Conservation (phyloP, 2,329 filamentous ascomycete genomes). For the Apiospora pterosperma region DNA sequence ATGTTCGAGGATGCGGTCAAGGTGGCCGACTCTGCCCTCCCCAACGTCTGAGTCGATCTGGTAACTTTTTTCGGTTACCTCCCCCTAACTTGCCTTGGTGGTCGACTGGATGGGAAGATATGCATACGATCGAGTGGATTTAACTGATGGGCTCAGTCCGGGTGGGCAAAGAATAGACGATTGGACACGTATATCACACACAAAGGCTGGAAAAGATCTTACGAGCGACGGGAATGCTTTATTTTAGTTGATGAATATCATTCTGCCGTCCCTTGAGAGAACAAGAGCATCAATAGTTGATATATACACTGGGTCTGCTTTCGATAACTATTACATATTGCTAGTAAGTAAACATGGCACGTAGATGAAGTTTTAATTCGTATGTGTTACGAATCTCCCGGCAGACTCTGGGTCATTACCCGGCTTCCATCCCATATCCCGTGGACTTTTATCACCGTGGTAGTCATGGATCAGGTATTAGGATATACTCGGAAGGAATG, state of each 20-base stretch:
- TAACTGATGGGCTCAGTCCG: no score
- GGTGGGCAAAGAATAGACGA: no score
- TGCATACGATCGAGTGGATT: no score
- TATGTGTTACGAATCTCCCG: not conserved
- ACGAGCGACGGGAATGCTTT: no score
- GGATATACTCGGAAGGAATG: not conserved
- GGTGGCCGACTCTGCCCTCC: not conserved
- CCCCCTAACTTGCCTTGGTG: no score
- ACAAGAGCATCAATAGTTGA: no score
- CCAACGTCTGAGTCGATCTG: not conserved
- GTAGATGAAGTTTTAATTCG: not conserved
- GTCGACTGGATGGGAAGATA: no score
- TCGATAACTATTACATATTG: not conserved
- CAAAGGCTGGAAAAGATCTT: no score
- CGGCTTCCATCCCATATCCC: not conserved
- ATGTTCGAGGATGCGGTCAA: constrained; percentile 3
- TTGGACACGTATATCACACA: no score
- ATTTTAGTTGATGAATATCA: no score
- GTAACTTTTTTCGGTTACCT: no score
- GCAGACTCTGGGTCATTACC: not conserved
- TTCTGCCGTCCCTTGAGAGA: no score
- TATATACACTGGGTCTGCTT: not conserved
- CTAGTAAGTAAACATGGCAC: not conserved
- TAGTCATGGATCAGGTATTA: not conserved
- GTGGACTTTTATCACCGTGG: not conserved